Conservation (phyloP, 345 rosid species). For the Eucalyptus virginea region DNA sequence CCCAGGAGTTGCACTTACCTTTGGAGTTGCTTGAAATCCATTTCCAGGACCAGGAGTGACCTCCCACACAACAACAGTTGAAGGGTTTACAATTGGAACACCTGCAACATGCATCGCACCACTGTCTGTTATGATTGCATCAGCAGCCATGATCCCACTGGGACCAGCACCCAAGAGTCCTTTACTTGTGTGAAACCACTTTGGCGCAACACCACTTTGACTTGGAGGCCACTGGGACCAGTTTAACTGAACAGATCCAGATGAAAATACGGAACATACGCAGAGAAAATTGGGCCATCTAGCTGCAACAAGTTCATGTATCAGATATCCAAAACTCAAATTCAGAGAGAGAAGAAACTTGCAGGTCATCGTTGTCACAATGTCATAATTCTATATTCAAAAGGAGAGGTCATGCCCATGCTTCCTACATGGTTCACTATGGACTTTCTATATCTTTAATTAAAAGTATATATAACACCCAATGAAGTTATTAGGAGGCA, state of each 20-base stretch:
- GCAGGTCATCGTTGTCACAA: not conserved
- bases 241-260: constrained; percentile 96
- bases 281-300: constrained; percentile 99
- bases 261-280: constrained; percentile 93
- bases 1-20: constrained; percentile 43
- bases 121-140: constrained; percentile 92
- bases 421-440: not conserved
- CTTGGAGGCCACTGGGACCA: constrained; percentile 97
- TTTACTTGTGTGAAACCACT: constrained; percentile 96
- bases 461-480: not conserved
- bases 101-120: constrained; percentile 99
- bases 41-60: constrained; percentile 96
- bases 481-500: not conserved
- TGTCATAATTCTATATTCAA: not conserved
- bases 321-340: not conserved
- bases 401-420: not conserved
- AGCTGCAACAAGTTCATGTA: constrained; percentile 42
- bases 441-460: not conserved
- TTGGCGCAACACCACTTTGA: constrained; percentile 52
- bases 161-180: constrained; percentile 99
- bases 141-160: constrained; percentile 99
- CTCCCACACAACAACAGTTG: constrained; percentile 99
- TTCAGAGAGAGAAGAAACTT: not conserved
- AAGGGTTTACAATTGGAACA: constrained; percentile 97
- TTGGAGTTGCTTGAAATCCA: constrained; percentile 78